Evolutionary conservation across 1,139 yeast genomes (phyloP).

Genomic region (Pichia sp.): DNA sequence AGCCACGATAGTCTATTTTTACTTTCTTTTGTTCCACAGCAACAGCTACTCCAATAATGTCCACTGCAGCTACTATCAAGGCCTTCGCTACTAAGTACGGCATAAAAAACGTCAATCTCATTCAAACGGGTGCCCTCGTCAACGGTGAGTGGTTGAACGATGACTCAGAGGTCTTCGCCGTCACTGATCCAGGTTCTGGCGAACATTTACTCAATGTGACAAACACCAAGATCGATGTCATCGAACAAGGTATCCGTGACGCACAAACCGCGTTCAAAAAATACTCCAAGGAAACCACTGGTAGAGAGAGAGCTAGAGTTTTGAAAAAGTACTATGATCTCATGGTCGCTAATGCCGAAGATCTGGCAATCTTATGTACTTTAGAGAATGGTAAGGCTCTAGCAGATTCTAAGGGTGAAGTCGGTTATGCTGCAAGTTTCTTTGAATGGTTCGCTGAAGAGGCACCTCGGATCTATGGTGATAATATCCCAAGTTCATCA

Average conservation of each 20-base stretch:
- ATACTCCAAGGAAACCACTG: constrained; percentile 48
- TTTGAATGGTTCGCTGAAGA: constrained; percentile 92
- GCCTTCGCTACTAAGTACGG: constrained; percentile 24
- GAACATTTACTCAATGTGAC: constrained; percentile 51
- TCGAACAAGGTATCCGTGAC: constrained; percentile 55
- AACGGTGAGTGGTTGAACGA: constrained; percentile 24
- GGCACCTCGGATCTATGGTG: constrained; percentile 75
- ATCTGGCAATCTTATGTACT: constrained; percentile 65
- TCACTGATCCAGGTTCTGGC: constrained; percentile 71
- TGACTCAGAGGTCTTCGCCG: constrained; percentile 46
- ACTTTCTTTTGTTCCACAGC: neutral
- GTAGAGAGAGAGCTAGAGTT: constrained; percentile 63
- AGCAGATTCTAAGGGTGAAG: constrained; percentile 73
- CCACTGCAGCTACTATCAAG: constrained; percentile 18
- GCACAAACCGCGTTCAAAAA: constrained; percentile 56
- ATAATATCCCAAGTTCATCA: constrained; percentile 59
- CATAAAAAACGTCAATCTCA: constrained; percentile 22
- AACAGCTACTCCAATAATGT: constrained; percentile 15
- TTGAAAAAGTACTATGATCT: constrained; percentile 58
- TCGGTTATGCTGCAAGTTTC: constrained; percentile 69
- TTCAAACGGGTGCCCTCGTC: constrained; percentile 24
- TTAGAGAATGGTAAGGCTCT: constrained; percentile 84
- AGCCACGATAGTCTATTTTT: neutral
- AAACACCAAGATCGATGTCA: constrained; percentile 50
- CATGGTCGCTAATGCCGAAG: constrained; percentile 64